Percentiles rank a stretch among this genome's conserved stretches.
Evolutionary conservation across 176 grass and related monocot species (phyloP).

Genomic region (Hordeum marinum): DNA sequence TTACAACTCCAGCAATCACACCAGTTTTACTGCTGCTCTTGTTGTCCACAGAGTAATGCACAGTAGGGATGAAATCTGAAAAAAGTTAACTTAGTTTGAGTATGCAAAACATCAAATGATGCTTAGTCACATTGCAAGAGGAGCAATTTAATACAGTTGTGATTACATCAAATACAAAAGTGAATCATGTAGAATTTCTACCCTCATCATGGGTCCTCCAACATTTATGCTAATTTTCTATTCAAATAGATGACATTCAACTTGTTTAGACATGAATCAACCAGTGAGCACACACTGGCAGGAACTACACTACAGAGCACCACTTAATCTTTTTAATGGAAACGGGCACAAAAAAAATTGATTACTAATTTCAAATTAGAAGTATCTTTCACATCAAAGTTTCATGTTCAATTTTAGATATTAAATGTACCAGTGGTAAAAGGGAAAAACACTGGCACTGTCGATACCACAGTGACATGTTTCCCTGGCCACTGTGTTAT

Average conservation of each 20-base stretch:
- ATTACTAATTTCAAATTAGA: not conserved
- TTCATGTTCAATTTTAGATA: not conserved
- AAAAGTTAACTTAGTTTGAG: slow-evolving; percentile 16
- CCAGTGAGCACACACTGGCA: not conserved
- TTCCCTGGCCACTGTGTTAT: not conserved
- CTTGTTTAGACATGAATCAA: not conserved
- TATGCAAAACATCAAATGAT: not conserved
- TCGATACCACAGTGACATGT: not conserved
- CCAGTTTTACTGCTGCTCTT: slow-evolving; percentile 28
- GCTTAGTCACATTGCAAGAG: not conserved
- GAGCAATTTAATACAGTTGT: not conserved
- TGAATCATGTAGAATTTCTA: not conserved
- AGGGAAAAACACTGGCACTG: not conserved
- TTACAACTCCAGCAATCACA: slow-evolving; percentile 43
- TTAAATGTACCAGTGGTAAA: not conserved
- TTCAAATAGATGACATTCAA: not conserved
- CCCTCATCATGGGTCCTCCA: not conserved
- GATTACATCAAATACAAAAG: not conserved
- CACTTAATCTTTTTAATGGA: not conserved
- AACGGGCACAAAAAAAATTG: not conserved
- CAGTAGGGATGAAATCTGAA: slow-evolving; percentile 73
- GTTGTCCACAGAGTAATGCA: not conserved
- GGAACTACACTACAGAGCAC: not conserved
- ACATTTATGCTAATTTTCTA: not conserved
- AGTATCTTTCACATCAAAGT: not conserved